phyloP scores from a whole-genome alignment of 2,329 filamentous ascomycete species.

The Apiospora saccharicola region DNA sequence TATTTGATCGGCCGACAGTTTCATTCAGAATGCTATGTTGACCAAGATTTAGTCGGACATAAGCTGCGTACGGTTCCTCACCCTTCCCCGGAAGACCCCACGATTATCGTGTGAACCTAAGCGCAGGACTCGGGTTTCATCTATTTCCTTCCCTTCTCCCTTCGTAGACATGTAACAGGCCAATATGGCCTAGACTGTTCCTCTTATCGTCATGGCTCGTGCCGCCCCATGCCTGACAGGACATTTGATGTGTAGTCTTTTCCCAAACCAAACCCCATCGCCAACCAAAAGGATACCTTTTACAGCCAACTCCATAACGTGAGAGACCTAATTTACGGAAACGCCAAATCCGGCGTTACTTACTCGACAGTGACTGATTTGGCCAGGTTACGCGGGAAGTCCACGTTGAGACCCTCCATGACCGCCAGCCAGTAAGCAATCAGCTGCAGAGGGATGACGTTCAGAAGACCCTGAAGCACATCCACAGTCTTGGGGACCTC shows the following conservation, averaged over 20 bases:
- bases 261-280: slow-evolving; percentile 20
- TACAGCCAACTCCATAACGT: slow-evolving; percentile 22
- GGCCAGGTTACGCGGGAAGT: slow-evolving; percentile 97
- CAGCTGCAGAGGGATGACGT: slow-evolving; percentile 95
- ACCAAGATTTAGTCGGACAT: background rate
- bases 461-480: slow-evolving; percentile 93
- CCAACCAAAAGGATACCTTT: slow-evolving; percentile 17
- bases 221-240: slow-evolving; percentile 14
- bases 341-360: background rate
- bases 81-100: slow-evolving; percentile 12
- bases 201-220: slow-evolving; percentile 15
- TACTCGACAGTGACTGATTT: slow-evolving; percentile 99
- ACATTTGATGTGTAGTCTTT: slow-evolving; percentile 20
- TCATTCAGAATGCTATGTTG: slow-evolving; percentile 12
- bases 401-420: slow-evolving; percentile 93
- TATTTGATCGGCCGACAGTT: background rate
- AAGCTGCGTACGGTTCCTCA: slow-evolving; percentile 10
- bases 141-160: background rate
- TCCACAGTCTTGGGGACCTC: slow-evolving; percentile 97
- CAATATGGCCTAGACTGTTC: slow-evolving; percentile 11
- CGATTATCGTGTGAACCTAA: slow-evolving; percentile 13
- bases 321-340: background rate
- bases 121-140: background rate
- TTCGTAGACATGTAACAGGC: slow-evolving; percentile 15
- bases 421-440: slow-evolving; percentile 99